These are phyloP conservation scores for Triadica sebifera DNA, from an alignment of 345 rosid genomes.

Conservation along the genomic window DNA sequence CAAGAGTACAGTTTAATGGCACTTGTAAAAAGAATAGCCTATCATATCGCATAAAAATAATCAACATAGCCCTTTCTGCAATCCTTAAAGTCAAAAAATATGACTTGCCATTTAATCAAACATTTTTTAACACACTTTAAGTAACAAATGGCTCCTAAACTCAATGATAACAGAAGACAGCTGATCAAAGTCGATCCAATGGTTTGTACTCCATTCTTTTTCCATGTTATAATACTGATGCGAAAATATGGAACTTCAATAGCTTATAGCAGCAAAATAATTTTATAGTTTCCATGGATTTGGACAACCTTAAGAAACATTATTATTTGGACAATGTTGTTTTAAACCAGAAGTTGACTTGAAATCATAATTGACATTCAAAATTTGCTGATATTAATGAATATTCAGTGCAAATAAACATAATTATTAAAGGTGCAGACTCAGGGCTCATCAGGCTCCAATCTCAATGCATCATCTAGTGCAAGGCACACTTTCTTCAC, in stretches of 20 bases:
- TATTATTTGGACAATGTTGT: not conserved
- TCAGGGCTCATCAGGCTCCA: no score
- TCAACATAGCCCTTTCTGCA: not conserved
- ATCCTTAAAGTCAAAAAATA: not conserved
- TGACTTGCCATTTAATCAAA: not conserved
- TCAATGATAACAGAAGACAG: not conserved
- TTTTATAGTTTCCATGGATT: not conserved
- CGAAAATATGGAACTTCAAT: not conserved
- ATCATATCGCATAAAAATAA: not conserved
- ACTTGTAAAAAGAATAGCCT: not conserved
- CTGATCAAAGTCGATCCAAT: not conserved
- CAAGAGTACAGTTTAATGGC: not conserved
- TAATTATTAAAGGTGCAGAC: not conserved
- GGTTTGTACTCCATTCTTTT: not conserved
- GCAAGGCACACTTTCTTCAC: no score
- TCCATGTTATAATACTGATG: not conserved
- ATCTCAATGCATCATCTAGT: no score
- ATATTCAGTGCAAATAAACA: not conserved
- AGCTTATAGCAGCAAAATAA: not conserved
- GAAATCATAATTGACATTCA: not conserved
- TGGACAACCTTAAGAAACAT: not conserved
- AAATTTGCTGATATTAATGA: not conserved
- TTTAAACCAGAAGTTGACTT: not conserved
- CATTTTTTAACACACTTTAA: not conserved
- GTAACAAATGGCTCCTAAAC: not conserved